A percentile compares a stretch with the other conserved stretches of the same genome.
Conservation (phyloP, 2,329 filamentous ascomycete genomes). For the Raffaelea ambrosiae region DNA sequence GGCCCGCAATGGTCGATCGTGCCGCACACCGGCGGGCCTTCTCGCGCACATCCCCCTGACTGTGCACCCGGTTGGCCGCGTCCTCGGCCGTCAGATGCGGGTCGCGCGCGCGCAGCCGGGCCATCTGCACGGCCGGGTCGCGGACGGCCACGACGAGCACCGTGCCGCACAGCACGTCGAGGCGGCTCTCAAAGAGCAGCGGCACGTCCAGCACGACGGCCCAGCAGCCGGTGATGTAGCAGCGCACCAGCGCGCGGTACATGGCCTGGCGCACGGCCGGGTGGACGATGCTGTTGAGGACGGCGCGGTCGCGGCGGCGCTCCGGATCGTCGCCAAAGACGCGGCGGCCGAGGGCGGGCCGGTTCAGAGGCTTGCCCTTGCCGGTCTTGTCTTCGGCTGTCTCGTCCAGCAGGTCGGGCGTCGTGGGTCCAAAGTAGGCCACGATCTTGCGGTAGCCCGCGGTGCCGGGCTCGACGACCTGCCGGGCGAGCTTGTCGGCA, state of each 20-base stretch:
- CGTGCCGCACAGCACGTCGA: slow-evolving; percentile 78
- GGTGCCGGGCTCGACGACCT: slow-evolving; percentile 91
- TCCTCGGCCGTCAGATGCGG: slow-evolving; percentile 73
- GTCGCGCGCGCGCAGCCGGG: slow-evolving; percentile 66
- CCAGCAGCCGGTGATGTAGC: slow-evolving; percentile 71
- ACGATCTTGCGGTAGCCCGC: slow-evolving; percentile 77
- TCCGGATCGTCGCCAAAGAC: slow-evolving; percentile 78
- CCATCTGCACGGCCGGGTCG: slow-evolving; percentile 76
- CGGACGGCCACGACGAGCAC: slow-evolving; percentile 80
- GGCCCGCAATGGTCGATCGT: slow-evolving; percentile 38
- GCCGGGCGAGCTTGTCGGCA: slow-evolving; percentile 82
- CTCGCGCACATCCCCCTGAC: slow-evolving; percentile 76
- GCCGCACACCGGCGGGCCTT: slow-evolving; percentile 71
- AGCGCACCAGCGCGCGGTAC: slow-evolving; percentile 62
- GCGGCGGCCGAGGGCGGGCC: slow-evolving; percentile 72
- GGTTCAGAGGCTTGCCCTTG: slow-evolving; percentile 66
- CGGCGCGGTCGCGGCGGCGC: slow-evolving; percentile 59
- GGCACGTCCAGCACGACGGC: slow-evolving; percentile 90
- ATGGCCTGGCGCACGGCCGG: slow-evolving; percentile 81
- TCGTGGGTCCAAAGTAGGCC: slow-evolving; percentile 68
- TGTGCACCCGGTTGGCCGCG: slow-evolving; percentile 74
- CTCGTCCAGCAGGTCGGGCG: slow-evolving; percentile 66
- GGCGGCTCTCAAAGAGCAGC: slow-evolving; percentile 77
- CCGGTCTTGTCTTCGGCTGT: neutral
- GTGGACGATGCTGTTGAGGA: slow-evolving; percentile 86